Conservation (phyloP, 2,329 filamentous ascomycete genomes). For the Aureobasidium sp. region DNA sequence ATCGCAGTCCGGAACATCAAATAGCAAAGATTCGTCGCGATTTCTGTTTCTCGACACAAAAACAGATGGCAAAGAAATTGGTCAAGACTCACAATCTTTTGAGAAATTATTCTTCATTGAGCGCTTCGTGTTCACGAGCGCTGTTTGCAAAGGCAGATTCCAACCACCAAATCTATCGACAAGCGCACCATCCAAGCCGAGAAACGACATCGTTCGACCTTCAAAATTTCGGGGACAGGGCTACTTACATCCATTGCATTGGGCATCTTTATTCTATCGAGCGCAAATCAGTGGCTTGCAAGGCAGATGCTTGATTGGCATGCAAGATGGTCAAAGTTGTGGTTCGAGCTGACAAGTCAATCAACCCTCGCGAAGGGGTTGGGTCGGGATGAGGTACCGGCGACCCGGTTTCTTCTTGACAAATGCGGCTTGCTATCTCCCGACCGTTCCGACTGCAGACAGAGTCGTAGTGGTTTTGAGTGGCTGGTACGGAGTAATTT, state of each 20-base stretch:
- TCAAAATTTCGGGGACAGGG: not conserved
- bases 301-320: constrained; percentile 1
- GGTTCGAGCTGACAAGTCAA: constrained; percentile 6
- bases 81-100: not conserved
- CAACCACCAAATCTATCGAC: constrained; percentile 1
- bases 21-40: not conserved
- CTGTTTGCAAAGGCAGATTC: not conserved
- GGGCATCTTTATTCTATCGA: not conserved
- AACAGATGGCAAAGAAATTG: not conserved
- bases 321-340: constrained; percentile 9
- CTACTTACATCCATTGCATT: constrained; percentile 10
- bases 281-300: constrained; percentile 10
- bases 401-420: constrained; percentile 3
- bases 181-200: constrained; percentile 1
- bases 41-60: not conserved
- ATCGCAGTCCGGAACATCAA: not conserved
- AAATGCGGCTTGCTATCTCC: not conserved
- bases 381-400: not conserved
- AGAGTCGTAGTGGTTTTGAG: not conserved
- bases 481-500: not conserved
- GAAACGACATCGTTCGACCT: not conserved
- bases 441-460: constrained; percentile 9
- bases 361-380: not conserved
- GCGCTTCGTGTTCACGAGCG: not conserved
- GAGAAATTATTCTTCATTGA: not conserved